Evolutionary conservation across 1,139 yeast species (phyloP), one percentile per base, ranked within the genome.

Genomic region (Debaryomycetaceae sp.): DNA sequence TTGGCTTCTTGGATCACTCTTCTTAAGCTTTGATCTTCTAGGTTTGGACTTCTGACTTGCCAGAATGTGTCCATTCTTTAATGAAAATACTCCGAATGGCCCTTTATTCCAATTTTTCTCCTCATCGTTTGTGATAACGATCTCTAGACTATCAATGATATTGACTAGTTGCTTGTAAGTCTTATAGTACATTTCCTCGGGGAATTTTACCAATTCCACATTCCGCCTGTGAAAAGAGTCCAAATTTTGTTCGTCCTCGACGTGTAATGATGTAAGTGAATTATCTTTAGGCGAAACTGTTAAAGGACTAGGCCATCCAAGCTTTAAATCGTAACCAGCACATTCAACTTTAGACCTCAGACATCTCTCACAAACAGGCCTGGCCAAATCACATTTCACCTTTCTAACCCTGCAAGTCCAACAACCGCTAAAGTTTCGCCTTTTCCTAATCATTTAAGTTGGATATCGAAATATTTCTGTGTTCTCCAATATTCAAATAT

Each of bases 341-440:
- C 78, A 72, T 14, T 58, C 56, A 16, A 67, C 39, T n/a, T 61
- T 57, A 6, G 79, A 67, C 43, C 65, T 73, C 26, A 42, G 47
- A 53, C 81, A 75, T 37, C 79, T 58, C 28, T 45, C 38, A 48
- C 81, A 75, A 13, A 43, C 42, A 2, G 80, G 80, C 41, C 61
- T 59, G 4, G 55, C 49, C 29, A 70, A 61, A 47, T 74, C 80
- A 54, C 81, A 75, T 50, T 74, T 75, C 45, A 75, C 75, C 49
- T 74, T 75, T 18, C 79, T 59, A 29, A 61, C 48, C 30, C 80
- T 61, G 49, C 81, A 75, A 9, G 80, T 75, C 73, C 78, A 74
- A 52, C 81, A 75, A 6, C 81, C 81, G 39, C 70, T 62, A 52
- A 73, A 75, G 37, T 70, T 68, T 34, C 79, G 55, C 18, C 61